Base-by-base conservation (phyloP, 2,329 filamentous ascomycete genomes). In the Pleoardoris graminearum region DNA sequence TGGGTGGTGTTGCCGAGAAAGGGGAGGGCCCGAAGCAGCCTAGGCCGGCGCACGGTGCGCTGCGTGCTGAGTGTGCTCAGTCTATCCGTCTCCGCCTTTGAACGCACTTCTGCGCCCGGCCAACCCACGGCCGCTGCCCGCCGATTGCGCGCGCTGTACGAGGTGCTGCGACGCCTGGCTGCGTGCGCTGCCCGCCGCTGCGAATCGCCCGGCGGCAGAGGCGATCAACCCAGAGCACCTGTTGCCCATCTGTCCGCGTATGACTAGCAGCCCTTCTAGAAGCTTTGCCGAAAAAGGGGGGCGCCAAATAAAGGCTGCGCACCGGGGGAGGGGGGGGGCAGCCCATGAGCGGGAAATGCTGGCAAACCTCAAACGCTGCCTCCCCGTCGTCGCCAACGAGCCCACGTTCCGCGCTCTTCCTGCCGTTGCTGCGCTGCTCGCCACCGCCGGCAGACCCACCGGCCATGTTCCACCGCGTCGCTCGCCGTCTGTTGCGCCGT, bases 261-360 rank as follows among this genome's bases (percentile, higher is more conserved):
- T 61, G 59, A 62, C 66, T 71, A 68, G 67, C 63, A 57, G 46
- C 61, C 59, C 58, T 74, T 74, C 71, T 69, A 73, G 71, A 74
- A 74, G 68, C 56, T 52, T 55, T 62, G 59, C 63, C 53, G 65
- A 70, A 72, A 61, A 66, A 66, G 62, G 62, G 65, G 61, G 60
- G 60, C 59, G 61, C 52, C 59, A 51, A 55, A 54, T 54, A 56
- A 60, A 58, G 55, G 56, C 53, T 27, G 22, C 29, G 7, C 56
- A 53, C 50, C 50, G 37, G 49, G 62, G 56, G n/a, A n/a, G n/a
- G n/a, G n/a, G n/a, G n/a, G n/a, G n/a, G n/a, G n/a, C 59, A 58
- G 53, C 53, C 55, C 43, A 57, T 58, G 39, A 52, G 53, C 43
- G 51, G 53, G 46, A 41, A 50, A 52, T 57, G 54, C 54, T 35